These are phyloP conservation scores for Arachnopeziza araneosa DNA, from an alignment of 2,329 filamentous ascomycete genomes.

Conservation along the genomic window DNA sequence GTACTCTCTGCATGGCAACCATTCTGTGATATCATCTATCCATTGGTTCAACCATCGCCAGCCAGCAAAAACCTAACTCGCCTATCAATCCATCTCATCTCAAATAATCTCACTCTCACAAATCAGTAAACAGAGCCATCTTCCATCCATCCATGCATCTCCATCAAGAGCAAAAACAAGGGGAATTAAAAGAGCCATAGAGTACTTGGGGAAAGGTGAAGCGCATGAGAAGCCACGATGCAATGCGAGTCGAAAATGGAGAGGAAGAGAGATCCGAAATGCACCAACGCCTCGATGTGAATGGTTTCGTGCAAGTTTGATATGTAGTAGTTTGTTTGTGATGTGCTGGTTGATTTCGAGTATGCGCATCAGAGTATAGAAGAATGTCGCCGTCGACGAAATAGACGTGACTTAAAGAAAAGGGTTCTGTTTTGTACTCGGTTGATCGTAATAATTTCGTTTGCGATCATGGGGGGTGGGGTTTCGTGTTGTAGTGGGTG, in stretches of 20 bases:
- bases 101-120: not conserved
- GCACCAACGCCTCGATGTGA: not conserved
- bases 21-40: too few species aligned
- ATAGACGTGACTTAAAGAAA: slow-evolving; percentile 2
- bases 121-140: not conserved
- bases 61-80: not conserved
- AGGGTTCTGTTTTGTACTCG: slow-evolving; percentile 1
- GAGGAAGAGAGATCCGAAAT: not conserved
- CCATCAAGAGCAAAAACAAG: not conserved
- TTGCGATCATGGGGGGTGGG: slow-evolving; percentile 12
- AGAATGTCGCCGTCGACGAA: not conserved
- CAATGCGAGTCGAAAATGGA: not conserved
- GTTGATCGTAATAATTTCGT: slow-evolving; percentile 16
- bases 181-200: not conserved
- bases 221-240: not conserved
- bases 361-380: not conserved
- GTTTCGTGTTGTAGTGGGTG: slow-evolving; percentile 1
- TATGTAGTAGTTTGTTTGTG: not conserved
- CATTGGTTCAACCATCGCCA: not conserved
- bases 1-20: too few species aligned
- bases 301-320: not conserved
- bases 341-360: not conserved
- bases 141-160: not conserved
- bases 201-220: not conserved
- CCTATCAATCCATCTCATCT: not conserved